phyloP scores from a whole-genome alignment of 2,329 filamentous ascomycete species.

The Penicillium palitans region DNA sequence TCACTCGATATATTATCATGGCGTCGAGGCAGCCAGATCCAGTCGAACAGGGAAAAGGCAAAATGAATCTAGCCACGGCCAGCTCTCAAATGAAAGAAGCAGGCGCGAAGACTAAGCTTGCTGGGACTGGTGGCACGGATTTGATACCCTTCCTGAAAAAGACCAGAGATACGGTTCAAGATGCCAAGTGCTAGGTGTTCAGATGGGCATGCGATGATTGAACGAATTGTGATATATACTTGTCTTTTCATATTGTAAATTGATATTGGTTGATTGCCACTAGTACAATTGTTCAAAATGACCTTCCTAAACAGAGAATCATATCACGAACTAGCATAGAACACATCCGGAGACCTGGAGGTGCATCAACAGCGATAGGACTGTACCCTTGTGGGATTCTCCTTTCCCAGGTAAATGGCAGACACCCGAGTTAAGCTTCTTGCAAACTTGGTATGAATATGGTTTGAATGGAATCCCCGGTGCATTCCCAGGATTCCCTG shows the following conservation, averaged over 20 bases:
- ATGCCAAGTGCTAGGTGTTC: slow-evolving; percentile 36
- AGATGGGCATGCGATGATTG: not conserved
- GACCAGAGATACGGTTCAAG: slow-evolving; percentile 53
- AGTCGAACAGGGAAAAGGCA: slow-evolving; percentile 14
- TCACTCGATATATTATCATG: slow-evolving; percentile 55
- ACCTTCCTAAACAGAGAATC: not conserved
- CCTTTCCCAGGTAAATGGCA: not conserved
- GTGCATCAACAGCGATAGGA: not conserved
- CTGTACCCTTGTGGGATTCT: not conserved
- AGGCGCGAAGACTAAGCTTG: slow-evolving; percentile 39
- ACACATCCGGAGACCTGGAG: not conserved
- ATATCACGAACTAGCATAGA: not conserved
- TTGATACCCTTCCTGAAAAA: slow-evolving; percentile 56
- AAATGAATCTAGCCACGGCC: slow-evolving; percentile 48
- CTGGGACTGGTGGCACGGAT: slow-evolving; percentile 55
- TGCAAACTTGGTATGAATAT: not conserved
- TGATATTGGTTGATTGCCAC: not conserved
- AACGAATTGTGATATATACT: slow-evolving; percentile 5
- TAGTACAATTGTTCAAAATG: not conserved
- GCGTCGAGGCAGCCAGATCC: slow-evolving; percentile 32
- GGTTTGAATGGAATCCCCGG: not conserved
- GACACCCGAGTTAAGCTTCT: not conserved
- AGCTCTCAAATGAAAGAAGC: slow-evolving; percentile 42
- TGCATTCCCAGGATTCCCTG: not conserved
- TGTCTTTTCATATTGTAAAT: not conserved